Conservation (phyloP, 2,329 filamentous ascomycete genomes). For the Hypoxylon sp. region DNA sequence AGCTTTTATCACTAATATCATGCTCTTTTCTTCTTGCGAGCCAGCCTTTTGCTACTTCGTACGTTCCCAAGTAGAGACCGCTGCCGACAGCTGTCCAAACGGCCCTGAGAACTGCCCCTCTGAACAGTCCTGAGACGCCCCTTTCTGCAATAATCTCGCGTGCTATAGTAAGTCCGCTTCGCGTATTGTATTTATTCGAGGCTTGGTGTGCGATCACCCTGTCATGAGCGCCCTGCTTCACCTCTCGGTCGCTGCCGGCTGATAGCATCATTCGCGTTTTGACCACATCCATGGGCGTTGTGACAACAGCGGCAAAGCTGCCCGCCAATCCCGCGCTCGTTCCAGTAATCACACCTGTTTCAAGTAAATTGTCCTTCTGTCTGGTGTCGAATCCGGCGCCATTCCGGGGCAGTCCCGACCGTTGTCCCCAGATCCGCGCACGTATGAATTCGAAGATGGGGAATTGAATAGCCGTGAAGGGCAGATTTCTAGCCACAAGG, state of each 20-base stretch:
- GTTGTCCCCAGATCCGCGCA: conserved; percentile 68
- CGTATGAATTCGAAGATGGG: conserved; percentile 84
- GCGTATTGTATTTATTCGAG: conserved; percentile 48
- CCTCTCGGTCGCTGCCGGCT: conserved; percentile 59
- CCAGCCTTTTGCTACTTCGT: conserved; percentile 82
- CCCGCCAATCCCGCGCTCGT: conserved; percentile 80
- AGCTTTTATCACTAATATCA: conserved; percentile 56
- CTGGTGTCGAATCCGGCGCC: conserved; percentile 50
- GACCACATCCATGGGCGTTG: conserved; percentile 89
- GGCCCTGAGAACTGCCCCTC: conserved; percentile 78
- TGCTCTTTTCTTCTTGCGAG: conserved; percentile 61
- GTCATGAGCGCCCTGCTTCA: conserved; percentile 49
- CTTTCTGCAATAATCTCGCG: conserved; percentile 74
- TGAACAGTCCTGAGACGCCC: conserved; percentile 80
- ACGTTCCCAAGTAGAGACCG: conserved; percentile 87
- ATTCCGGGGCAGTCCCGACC: conserved; percentile 7
- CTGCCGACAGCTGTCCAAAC: conserved; percentile 87
- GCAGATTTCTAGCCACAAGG: conserved; percentile 84
- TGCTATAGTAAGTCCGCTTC: conserved; percentile 69
- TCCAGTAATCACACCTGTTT: conserved; percentile 79
- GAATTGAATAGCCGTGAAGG: conserved; percentile 90
- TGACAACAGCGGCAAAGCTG: conserved; percentile 80
- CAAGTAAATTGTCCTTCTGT: conserved; percentile 61
- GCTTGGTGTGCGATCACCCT: conserved; percentile 26
- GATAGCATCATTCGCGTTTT: conserved; percentile 91